phyloP scores from a whole-genome alignment of 2,329 filamentous ascomycete species.

The Talaromyces sp. region DNA sequence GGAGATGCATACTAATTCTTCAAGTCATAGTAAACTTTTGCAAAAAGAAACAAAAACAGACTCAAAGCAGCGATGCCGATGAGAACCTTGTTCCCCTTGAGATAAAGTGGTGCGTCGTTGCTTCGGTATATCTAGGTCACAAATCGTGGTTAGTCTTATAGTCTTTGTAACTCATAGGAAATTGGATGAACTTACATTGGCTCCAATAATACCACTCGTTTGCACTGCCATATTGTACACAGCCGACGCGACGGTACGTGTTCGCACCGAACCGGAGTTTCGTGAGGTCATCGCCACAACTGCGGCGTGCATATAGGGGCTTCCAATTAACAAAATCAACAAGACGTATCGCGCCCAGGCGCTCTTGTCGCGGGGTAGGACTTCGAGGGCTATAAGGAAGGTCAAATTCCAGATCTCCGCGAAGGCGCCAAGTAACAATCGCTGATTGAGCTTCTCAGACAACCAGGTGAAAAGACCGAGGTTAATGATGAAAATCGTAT shows the following conservation, averaged over 20 bases:
- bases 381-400: conserved; percentile 50
- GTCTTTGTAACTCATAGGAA: not conserved
- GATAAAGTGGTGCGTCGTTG: conserved; percentile 55
- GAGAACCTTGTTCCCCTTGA: conserved; percentile 55
- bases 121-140: conserved; percentile 51
- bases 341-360: conserved; percentile 53
- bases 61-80: conserved; percentile 52
- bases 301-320: conserved; percentile 58
- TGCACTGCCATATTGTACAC: conserved; percentile 49
- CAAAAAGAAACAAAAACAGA: conserved; percentile 48
- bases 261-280: conserved; percentile 43
- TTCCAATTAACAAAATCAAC: conserved; percentile 52
- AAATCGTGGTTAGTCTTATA: not conserved
- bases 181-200: conserved; percentile 31
- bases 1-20: conserved; percentile 36
- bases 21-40: conserved; percentile 40
- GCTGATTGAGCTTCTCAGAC: conserved; percentile 54
- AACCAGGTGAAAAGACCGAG: conserved; percentile 54
- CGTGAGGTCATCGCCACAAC: conserved; percentile 45
- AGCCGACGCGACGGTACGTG: conserved; percentile 43
- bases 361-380: conserved; percentile 46
- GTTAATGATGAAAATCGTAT: conserved; percentile 55
- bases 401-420: conserved; percentile 53
- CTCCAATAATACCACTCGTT: conserved; percentile 38
- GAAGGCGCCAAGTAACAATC: conserved; percentile 52